Evolutionary conservation across 2,329 filamentous ascomycete species (phyloP).

Genomic region (Arthrinium puccinioides): DNA sequence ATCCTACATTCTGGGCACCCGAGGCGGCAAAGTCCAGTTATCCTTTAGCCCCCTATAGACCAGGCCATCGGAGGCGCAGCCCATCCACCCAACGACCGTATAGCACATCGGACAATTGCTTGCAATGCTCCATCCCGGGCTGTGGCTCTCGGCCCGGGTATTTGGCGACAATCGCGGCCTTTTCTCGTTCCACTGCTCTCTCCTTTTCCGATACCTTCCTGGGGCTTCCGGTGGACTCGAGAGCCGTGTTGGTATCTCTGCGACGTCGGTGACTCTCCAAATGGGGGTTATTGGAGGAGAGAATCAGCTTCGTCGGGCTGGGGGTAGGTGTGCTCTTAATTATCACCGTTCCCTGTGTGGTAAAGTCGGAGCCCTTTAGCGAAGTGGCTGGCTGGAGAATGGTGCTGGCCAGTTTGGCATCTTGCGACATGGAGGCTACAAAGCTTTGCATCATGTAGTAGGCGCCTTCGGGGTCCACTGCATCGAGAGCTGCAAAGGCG

Average conservation of each 20-base stretch:
- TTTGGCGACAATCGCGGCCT: constrained; percentile 39
- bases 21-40: too few species aligned
- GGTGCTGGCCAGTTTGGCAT: constrained; percentile 54
- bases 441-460: constrained; percentile 77
- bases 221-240: constrained; percentile 18
- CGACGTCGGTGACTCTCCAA: constrained; percentile 70
- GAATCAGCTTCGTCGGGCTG: constrained; percentile 58
- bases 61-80: constrained; percentile 61
- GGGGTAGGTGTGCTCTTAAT: constrained; percentile 42
- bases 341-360: constrained; percentile 47
- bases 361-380: constrained; percentile 17
- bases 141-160: constrained; percentile 47
- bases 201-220: constrained; percentile 26
- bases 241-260: constrained; percentile 34
- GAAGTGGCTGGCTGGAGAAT: constrained; percentile 33
- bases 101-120: constrained; percentile 81
- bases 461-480: constrained; percentile 82
- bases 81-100: constrained; percentile 89
- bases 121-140: constrained; percentile 85
- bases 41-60: not conserved
- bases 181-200: constrained; percentile 39
- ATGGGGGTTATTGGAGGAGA: constrained; percentile 79
- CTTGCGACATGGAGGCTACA: constrained; percentile 63
- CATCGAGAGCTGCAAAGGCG: constrained; percentile 77
- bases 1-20: too few species aligned